These are phyloP conservation scores for Ceratocystis papillata DNA, from an alignment of 2,329 filamentous ascomycete genomes.

Conservation along the genomic window DNA sequence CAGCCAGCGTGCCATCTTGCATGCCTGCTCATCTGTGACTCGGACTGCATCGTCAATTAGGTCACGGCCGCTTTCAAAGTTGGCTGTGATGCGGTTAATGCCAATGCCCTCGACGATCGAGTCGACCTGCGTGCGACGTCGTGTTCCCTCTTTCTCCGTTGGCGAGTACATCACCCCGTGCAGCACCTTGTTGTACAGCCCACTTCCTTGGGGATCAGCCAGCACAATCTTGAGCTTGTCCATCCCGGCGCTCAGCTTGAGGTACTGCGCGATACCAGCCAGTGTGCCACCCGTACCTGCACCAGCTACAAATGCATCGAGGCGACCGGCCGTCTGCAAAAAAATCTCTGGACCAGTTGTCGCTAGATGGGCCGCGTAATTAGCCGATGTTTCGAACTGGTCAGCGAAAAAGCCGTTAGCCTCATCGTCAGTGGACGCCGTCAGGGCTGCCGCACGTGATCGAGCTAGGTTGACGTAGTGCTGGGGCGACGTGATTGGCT, in stretches of 20 bases:
- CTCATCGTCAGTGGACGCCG: constrained; percentile 41
- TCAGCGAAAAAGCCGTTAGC: constrained; percentile 88
- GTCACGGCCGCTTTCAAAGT: constrained; percentile 78
- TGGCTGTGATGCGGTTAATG: constrained; percentile 85
- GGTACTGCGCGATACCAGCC: constrained; percentile 68
- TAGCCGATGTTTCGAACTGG: constrained; percentile 86
- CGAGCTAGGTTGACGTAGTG: constrained; percentile 94
- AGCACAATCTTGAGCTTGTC: constrained; percentile 60
- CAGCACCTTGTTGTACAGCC: constrained; percentile 80
- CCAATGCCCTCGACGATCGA: constrained; percentile 93
- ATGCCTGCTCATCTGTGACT: constrained; percentile 80
- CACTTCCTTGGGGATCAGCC: constrained; percentile 88
- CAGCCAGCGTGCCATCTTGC: constrained; percentile 89
- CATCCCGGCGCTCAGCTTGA: constrained; percentile 60
- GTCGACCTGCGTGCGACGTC: constrained; percentile 83
- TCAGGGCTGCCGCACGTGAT: constrained; percentile 64
- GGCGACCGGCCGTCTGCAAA: constrained; percentile 57
- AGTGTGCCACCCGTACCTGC: constrained; percentile 93
- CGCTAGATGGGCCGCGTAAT: constrained; percentile 72
- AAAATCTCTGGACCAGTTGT: constrained; percentile 86
- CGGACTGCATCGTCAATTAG: constrained; percentile 82
- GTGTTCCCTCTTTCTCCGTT: constrained; percentile 82
- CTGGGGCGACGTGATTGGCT: constrained; percentile 81
- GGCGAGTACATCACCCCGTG: constrained; percentile 92
- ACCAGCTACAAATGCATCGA: constrained; percentile 86